These are phyloP conservation scores for Podospora pseudopauciseta DNA, from an alignment of 495 filamentous ascomycete genomes.

Conservation along the genomic window DNA sequence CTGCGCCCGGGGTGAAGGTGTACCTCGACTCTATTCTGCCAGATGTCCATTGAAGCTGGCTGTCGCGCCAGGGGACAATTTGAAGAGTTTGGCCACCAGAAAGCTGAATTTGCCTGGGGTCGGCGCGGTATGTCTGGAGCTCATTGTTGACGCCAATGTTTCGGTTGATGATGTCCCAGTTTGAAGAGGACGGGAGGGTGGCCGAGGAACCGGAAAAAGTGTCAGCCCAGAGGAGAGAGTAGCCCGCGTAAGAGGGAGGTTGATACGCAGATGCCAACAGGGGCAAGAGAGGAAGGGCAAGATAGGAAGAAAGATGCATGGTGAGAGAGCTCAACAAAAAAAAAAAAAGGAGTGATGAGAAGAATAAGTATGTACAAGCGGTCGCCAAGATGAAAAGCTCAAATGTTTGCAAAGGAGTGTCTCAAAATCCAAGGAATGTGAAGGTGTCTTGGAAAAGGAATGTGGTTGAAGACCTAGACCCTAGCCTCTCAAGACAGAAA, in stretches of 20 bases:
- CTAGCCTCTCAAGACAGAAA: background rate
- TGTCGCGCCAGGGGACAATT: conserved; percentile 41
- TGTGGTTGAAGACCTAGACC: background rate
- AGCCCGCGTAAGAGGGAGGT: conserved; percentile 34
- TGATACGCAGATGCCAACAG: conserved; percentile 28
- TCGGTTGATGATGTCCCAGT: conserved; percentile 43
- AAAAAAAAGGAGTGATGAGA: background rate
- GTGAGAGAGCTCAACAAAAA: background rate
- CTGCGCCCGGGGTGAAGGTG: conserved; percentile 41
- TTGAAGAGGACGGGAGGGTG: conserved; percentile 29
- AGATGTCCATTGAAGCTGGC: conserved; percentile 42
- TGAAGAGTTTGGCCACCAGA: conserved; percentile 45
- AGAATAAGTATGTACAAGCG: background rate
- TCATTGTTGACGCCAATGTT: conserved; percentile 43
- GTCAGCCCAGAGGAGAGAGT: conserved; percentile 38
- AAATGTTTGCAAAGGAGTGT: background rate
- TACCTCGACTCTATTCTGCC: conserved; percentile 47
- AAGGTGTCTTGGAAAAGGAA: background rate
- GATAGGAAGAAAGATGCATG: conserved; percentile 1
- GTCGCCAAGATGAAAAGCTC: background rate
- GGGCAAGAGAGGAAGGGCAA: conserved; percentile 17
- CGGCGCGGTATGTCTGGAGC: conserved; percentile 40
- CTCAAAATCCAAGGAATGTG: background rate
- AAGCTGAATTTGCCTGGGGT: conserved; percentile 37
- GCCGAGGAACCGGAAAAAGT: conserved; percentile 34